Conservation (phyloP, 768 basidiomycete genomes). For the Leccinum olivaceopallidum region DNA sequence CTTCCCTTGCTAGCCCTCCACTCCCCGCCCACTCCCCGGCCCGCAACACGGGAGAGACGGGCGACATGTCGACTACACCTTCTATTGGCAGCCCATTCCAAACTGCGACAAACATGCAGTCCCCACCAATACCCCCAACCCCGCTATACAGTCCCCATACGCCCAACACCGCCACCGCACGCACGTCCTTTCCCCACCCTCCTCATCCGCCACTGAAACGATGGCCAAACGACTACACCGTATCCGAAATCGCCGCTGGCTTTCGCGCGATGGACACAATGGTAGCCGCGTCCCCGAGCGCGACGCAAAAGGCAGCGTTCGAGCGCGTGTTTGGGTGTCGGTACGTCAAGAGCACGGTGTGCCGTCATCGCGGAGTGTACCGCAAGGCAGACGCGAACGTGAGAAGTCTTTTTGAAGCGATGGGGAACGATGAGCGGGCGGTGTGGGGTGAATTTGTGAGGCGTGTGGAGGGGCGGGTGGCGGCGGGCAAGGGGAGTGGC, state of each 20-base stretch:
- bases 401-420: conserved; percentile 50
- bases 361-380: conserved; percentile 71
- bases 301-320: conserved; percentile 67
- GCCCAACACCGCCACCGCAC: conserved; percentile 20
- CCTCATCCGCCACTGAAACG: conserved; percentile 67
- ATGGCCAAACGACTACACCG: conserved; percentile 78
- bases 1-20: conserved; percentile 22
- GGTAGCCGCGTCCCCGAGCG: conserved; percentile 36
- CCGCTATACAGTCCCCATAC: conserved; percentile 27
- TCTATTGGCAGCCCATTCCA: conserved; percentile 20
- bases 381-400: conserved; percentile 51
- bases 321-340: conserved; percentile 69
- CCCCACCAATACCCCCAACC: conserved; percentile 17
- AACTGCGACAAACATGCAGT: conserved; percentile 14
- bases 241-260: conserved; percentile 61
- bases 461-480: conserved; percentile 52
- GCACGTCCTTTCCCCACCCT: conserved; percentile 46
- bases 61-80: conserved; percentile 17
- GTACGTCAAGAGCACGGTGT: conserved; percentile 75
- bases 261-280: conserved; percentile 52
- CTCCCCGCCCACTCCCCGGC: conserved; percentile 14
- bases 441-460: conserved; percentile 73
- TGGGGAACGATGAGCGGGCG: conserved; percentile 56
- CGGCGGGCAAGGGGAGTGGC: conserved; percentile 26
- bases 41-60: conserved; percentile 14